Conservation (phyloP, 352 stramenopile species). For the Pythium rhizo-oryzae region DNA sequence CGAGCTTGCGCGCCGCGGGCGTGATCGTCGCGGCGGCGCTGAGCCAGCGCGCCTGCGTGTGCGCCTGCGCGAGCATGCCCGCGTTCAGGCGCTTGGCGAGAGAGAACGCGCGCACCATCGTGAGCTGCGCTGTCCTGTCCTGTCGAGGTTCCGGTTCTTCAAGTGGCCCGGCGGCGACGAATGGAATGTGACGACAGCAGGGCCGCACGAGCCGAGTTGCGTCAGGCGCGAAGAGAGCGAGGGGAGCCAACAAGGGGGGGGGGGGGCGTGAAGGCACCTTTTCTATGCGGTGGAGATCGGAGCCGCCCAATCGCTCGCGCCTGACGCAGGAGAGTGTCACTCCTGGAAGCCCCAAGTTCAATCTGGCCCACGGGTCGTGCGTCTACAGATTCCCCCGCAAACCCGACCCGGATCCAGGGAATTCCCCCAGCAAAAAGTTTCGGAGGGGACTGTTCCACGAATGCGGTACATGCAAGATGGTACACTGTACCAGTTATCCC, state of each 20-base stretch:
- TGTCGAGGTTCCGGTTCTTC: slow-evolving; percentile 12
- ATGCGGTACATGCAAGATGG: background rate
- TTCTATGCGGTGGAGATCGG: slow-evolving; percentile 18
- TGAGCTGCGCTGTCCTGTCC: too few relatives aligned
- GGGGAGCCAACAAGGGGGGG: background rate
- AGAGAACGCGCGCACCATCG: slow-evolving; percentile 25
- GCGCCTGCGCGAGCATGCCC: slow-evolving; percentile 18
- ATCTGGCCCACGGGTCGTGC: slow-evolving; percentile 26
- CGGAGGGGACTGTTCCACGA: background rate
- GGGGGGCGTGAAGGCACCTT: background rate
- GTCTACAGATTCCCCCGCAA: background rate
- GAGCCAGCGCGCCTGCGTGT: slow-evolving; percentile 43
- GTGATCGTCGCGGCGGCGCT: slow-evolving; percentile 49
- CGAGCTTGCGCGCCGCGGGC: slow-evolving; percentile 65
- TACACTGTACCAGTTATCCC: slow-evolving; percentile 15
- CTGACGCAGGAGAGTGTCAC: slow-evolving; percentile 7
- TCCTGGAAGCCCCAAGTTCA: slow-evolving; percentile 19
- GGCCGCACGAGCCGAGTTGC: background rate
- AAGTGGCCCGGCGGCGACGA: slow-evolving; percentile 18
- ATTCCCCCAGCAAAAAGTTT: background rate
- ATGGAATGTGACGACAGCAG: slow-evolving; percentile 14
- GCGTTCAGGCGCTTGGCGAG: slow-evolving; percentile 15
- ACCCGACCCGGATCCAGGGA: slow-evolving; percentile 4
- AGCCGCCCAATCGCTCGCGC: slow-evolving; percentile 3
- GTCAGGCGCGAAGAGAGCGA: too few relatives aligned